Evolutionary conservation across 192 early-diverging fungal genomes (phyloP), one percentile per base, ranked within the genome.

Genomic region (Backusella circina): DNA sequence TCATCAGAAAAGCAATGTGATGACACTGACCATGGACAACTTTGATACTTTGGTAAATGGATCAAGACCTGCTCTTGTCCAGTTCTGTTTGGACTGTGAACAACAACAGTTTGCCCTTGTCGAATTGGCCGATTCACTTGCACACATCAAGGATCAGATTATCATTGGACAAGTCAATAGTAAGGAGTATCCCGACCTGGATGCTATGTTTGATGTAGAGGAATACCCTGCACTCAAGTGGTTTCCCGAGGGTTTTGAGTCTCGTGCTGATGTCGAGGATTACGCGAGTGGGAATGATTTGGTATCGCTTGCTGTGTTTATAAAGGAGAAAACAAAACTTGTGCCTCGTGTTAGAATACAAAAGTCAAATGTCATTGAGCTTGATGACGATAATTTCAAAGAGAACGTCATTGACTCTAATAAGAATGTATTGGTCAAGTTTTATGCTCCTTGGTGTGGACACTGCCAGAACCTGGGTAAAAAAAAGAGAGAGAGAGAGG

Each of bases 391-490:
- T 33, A 89, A 85, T 54, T 99, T 99, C 85, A 90, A 96, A 67
- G 77, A 86, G 23, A 84, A 90, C 35, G 95, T 93, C 8, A 75
- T 93, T 47, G 88, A 92, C 73, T 80, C 90, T 33, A 77, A 84
- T 73, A 93, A 91, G 76, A 91, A 89, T 82, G 91, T 91, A 5
- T 81, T 99, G 74, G 97, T 98, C 30, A 93, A 95, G 81, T 98
- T 98, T 81, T 97, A 92, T 84, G 97, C 96, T 21, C 91, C 92
- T 21, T 97, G 94, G 93, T 97, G 93, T 79, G 95, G 94, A 6
- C 94, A 96, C 82, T 96, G 87, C 82, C 87, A 88, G 69, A 88
- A 73, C 54, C 67, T 90, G 50, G 83, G 88, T 89, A 87, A 72
- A 5, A 18, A 1, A 47, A 6, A 41, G 0, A 41, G 3, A 65